A percentile compares a stretch with the other conserved stretches of the same genome.
Evolutionary conservation across 2,329 filamentous ascomycete species (phyloP).

Genomic region (Neoscytalidium dimidiatum): DNA sequence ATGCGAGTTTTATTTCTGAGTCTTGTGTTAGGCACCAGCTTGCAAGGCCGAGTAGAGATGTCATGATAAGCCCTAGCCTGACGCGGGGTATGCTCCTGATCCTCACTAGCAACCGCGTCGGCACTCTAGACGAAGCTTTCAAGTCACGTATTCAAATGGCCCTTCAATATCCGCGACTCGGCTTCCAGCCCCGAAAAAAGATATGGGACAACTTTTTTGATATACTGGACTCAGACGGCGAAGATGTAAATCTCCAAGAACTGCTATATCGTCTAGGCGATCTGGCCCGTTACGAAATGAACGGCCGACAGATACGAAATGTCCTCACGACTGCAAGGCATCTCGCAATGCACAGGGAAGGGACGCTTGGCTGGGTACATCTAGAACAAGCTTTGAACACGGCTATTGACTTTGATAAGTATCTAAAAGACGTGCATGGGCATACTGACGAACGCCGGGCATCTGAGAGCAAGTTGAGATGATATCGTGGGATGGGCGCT

Average conservation of each 20-base stretch:
- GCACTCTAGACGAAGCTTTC: conserved; percentile 32
- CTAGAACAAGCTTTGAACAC: background rate
- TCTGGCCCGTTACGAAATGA: conserved; percentile 46
- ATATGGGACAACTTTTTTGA: conserved; percentile 36
- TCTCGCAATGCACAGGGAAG: conserved; percentile 28
- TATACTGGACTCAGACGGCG: conserved; percentile 22
- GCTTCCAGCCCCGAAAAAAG: conserved; percentile 20
- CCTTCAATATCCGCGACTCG: conserved; percentile 26
- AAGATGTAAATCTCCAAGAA: conserved; percentile 40
- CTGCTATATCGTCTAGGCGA: conserved; percentile 17
- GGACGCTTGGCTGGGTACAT: background rate
- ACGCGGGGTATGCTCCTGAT: too few species aligned
- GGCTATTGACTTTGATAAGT: background rate
- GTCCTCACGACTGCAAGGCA: conserved; percentile 34
- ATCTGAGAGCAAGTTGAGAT: too few species aligned
- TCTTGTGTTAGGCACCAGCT: too few species aligned
- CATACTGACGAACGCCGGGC: too few species aligned
- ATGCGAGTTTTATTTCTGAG: too few species aligned
- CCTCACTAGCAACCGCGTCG: conserved; percentile 37
- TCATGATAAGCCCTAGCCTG: too few species aligned
- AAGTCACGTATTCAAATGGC: conserved; percentile 35
- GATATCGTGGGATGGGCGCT: too few species aligned
- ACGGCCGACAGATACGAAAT: conserved; percentile 57
- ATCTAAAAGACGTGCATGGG: background rate
- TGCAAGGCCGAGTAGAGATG: too few species aligned